These are phyloP conservation scores for Balansia obtecta DNA, from an alignment of 2,329 filamentous ascomycete species.

Conservation along the genomic window DNA sequence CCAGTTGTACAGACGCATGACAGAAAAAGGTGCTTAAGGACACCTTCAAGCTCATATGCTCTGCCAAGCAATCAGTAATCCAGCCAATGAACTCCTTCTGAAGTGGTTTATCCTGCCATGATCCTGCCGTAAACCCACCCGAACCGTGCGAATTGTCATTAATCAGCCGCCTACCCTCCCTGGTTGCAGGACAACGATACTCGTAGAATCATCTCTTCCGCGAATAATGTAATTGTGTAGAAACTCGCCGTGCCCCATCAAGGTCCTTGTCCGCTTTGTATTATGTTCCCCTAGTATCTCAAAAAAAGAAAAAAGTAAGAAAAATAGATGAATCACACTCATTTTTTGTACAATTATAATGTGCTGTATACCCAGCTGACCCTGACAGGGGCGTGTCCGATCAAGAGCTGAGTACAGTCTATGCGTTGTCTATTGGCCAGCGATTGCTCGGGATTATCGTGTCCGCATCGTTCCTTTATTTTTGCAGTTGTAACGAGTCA, in stretches of 20 bases:
- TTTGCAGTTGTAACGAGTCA: background rate
- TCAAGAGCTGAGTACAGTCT: background rate
- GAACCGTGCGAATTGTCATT: constrained; percentile 15
- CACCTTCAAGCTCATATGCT: constrained; percentile 1
- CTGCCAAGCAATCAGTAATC: constrained; percentile 5
- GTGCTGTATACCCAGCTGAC: background rate
- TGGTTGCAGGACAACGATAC: constrained; percentile 16
- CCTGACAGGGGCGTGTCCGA: background rate
- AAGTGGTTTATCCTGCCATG: constrained; percentile 6
- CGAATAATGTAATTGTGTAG: background rate
- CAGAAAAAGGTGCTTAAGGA: background rate
- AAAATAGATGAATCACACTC: background rate
- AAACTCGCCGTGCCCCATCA: background rate
- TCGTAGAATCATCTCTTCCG: constrained; percentile 9
- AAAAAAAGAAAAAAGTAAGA: background rate
- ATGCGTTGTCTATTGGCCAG: background rate
- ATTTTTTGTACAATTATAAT: constrained; percentile 3
- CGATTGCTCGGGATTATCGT: background rate
- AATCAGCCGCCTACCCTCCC: constrained; percentile 18
- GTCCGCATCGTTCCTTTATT: background rate
- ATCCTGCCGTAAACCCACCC: constrained; percentile 7
- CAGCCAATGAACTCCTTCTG: constrained; percentile 1
- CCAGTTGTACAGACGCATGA: constrained; percentile 3
- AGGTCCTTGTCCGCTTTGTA: background rate
- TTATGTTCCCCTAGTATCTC: constrained; percentile 2